phyloP scores from a whole-genome alignment of 2,329 filamentous ascomycete genomes.

The Clarireedia paspali region DNA sequence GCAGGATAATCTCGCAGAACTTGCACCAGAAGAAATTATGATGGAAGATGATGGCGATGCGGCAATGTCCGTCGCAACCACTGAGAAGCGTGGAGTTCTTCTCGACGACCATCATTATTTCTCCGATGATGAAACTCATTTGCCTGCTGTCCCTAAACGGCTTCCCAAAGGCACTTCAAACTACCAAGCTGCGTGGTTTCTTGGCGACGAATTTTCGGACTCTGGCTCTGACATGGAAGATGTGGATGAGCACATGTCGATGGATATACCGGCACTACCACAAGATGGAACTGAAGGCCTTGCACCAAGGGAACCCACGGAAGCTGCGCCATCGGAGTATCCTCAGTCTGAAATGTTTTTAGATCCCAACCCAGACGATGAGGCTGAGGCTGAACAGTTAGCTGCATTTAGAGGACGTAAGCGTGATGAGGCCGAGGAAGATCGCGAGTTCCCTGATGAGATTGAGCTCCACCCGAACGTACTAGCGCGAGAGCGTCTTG shows the following conservation, averaged over 20 bases:
- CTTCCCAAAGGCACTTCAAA: constrained; percentile 86
- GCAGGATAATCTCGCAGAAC: constrained; percentile 71
- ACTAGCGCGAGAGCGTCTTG: constrained; percentile 74
- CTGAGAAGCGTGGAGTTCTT: constrained; percentile 74
- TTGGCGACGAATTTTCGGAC: constrained; percentile 66
- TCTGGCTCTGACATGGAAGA: constrained; percentile 80
- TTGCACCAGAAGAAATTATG: constrained; percentile 78
- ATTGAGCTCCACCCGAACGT: constrained; percentile 89
- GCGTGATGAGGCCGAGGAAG: constrained; percentile 75
- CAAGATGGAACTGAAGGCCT: constrained; percentile 77
- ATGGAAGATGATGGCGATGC: constrained; percentile 61
- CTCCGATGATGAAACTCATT: constrained; percentile 70
- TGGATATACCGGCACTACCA: constrained; percentile 52
- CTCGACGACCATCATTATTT: constrained; percentile 98
- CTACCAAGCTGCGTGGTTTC: constrained; percentile 91
- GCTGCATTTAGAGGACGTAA: constrained; percentile 74
- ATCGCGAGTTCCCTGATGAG: constrained; percentile 94
- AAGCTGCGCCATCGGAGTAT: constrained; percentile 79
- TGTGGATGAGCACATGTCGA: constrained; percentile 50
- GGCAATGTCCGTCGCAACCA: constrained; percentile 39
- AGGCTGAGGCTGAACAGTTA: constrained; percentile 69
- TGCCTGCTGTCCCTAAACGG: constrained; percentile 57
- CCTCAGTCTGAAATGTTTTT: constrained; percentile 89
- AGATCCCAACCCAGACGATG: constrained; percentile 68
- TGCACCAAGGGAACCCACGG: constrained; percentile 60